Evolutionary conservation across 257 asterid genomes (phyloP).

Genomic region (Forsythia suspensa): DNA sequence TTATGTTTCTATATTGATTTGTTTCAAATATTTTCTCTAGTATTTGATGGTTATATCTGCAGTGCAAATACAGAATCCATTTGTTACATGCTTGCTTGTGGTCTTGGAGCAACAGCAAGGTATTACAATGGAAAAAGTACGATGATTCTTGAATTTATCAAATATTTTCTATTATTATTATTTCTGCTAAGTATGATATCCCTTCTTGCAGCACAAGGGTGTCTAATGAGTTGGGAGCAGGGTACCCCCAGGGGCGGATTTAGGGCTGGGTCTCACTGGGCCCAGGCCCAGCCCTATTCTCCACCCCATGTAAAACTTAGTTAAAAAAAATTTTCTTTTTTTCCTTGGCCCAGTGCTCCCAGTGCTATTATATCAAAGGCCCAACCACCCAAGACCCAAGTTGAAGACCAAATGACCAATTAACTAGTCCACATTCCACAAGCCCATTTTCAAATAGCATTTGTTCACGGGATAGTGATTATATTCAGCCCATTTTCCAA

Average conservation of each 20-base stretch:
- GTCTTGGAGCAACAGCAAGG: constrained; percentile 22
- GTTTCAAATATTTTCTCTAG: background rate
- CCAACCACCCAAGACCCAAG: no score
- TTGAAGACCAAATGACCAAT: no score
- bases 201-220: constrained; percentile 23
- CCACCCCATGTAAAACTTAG: no score
- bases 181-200: background rate
- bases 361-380: no score
- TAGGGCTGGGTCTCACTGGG: no score
- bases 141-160: background rate
- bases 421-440: no score
- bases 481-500: no score
- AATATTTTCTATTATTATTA: constrained; percentile 21
- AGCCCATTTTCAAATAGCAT: no score
- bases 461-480: no score
- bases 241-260: background rate
- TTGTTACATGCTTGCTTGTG: constrained; percentile 18
- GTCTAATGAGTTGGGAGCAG: constrained; percentile 29
- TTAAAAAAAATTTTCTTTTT: no score
- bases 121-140: background rate
- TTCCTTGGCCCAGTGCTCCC: no score
- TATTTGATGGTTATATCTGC: background rate
- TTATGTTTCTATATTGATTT: background rate
- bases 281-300: no score
- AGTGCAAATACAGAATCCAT: constrained; percentile 23